Conservation (phyloP, 805 yeast species). For the Wickerhamomyces bisporus region DNA sequence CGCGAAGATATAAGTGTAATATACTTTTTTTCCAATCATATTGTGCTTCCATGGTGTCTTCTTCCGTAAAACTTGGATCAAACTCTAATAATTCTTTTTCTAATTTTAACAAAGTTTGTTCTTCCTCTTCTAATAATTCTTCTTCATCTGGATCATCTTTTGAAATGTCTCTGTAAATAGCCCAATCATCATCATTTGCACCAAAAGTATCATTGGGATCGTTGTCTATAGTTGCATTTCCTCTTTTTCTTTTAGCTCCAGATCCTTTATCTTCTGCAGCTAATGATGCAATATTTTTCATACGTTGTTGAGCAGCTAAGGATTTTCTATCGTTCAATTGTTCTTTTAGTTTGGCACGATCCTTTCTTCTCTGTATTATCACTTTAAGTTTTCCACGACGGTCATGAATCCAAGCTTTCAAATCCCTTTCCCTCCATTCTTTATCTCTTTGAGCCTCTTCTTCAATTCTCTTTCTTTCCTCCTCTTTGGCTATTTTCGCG, state of each 20-base stretch:
- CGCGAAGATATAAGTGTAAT: conserved; percentile 81
- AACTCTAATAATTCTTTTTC: conserved; percentile 74
- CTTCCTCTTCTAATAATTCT: conserved; percentile 75
- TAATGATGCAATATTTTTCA: conserved; percentile 84
- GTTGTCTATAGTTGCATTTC: conserved; percentile 69
- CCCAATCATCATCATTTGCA: conserved; percentile 95
- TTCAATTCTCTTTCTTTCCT: conserved; percentile 53
- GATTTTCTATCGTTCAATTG: conserved; percentile 88
- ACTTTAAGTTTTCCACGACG: conserved; percentile 57
- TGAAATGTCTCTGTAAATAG: conserved; percentile 78
- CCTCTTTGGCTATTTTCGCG: conserved; percentile 71
- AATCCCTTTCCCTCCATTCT: conserved; percentile 71
- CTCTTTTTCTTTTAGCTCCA: conserved; percentile 38
- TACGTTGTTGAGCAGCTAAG: conserved; percentile 83
- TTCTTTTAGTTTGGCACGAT: conserved; percentile 61
- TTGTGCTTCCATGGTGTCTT: conserved; percentile 76
- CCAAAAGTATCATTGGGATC: conserved; percentile 95
- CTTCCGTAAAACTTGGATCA: conserved; percentile 83
- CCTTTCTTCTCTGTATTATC: conserved; percentile 59
- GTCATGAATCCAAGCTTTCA: conserved; percentile 72
- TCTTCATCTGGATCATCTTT: conserved; percentile 58
- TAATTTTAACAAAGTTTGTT: conserved; percentile 48
- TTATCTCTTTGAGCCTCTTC: conserved; percentile 62
- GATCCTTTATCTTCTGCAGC: conserved; percentile 61
- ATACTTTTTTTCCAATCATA: conserved; percentile 81